Base-by-base conservation (phyloP, 257 asterid species). In the Fraxinus anomala region DNA sequence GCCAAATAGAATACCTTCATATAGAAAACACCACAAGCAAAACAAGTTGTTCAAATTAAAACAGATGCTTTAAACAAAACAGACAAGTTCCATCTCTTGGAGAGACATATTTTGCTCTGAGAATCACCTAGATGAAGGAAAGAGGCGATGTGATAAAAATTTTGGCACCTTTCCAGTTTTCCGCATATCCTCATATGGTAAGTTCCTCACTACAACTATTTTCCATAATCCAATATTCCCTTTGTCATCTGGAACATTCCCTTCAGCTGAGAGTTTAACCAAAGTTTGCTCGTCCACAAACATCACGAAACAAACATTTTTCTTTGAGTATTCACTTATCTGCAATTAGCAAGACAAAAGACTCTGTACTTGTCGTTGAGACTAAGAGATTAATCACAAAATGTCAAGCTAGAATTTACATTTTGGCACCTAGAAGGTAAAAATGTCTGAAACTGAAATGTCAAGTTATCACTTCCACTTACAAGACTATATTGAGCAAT, bases 111-210 rank as follows among this genome's bases (percentile, higher is more conserved):
- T 59, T 26, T 66, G 83, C 78, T 72, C 40, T 66, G 80, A 85
- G 78, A 70, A 87, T 88, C 86, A 94, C 98, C 97, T 92, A 56
- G 98, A 89, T 80, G 93, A 91, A 82, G 98, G 99, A 74, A 94
- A 92, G 82, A 94, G 97, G 77, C 97, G 96, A 81, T 92, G 98
- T 4, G 97, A 80, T 75, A 94, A 85, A 76, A 92, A 87, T 80
- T 95, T 95, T 28, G 98, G 97, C 91, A 95, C 97, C 90, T 92
- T 95, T 77, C 99, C 99, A 42, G 92, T 89, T 88, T 88, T 95
- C 68, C 99, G 86, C 92, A 87, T 71, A 85, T 95, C 98, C 49
- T 78, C 78, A 81, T 91, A 92, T 1, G 98, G 99, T 79, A 94
- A 88, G 82, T 91, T 91, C 87, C 69, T 91, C 30, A 90, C 94